phyloP scores from a whole-genome alignment of 192 early-diverging fungal species.

The Rhizoclosmatium globosum region DNA sequence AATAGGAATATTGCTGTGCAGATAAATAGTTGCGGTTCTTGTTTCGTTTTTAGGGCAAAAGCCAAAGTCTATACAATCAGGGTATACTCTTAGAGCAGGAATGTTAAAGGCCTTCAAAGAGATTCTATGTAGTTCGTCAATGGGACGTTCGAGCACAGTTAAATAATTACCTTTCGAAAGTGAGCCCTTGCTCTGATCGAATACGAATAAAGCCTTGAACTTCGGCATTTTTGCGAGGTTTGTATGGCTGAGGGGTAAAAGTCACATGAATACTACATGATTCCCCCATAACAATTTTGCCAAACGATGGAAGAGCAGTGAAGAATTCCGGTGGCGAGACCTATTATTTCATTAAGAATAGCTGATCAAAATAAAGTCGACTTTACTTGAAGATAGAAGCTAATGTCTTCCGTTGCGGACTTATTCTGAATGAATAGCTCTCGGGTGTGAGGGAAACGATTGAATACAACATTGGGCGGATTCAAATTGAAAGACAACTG shows the following conservation, averaged over 20 bases:
- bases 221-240: slow-evolving; percentile 45
- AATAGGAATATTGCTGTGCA: slow-evolving; percentile 53
- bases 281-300: slow-evolving; percentile 48
- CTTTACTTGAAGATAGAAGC: slow-evolving; percentile 50
- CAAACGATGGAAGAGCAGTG: slow-evolving; percentile 46
- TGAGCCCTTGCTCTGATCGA: slow-evolving; percentile 47
- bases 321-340: slow-evolving; percentile 52
- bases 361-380: neutral
- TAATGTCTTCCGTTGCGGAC: slow-evolving; percentile 41
- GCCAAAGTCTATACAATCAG: slow-evolving; percentile 53
- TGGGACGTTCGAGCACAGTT: neutral
- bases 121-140: slow-evolving; percentile 39
- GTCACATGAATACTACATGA: slow-evolving; percentile 40
- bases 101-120: slow-evolving; percentile 54
- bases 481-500: slow-evolving; percentile 53
- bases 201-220: slow-evolving; percentile 53
- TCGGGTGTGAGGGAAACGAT: slow-evolving; percentile 47
- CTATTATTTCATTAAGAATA: slow-evolving; percentile 20
- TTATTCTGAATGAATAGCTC: slow-evolving; percentile 57
- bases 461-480: slow-evolving; percentile 51
- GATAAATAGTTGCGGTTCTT: slow-evolving; percentile 37
- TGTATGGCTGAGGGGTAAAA: slow-evolving; percentile 48
- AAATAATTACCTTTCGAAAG: slow-evolving; percentile 56
- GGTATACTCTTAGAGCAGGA: slow-evolving; percentile 53
- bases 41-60: slow-evolving; percentile 53